Evolutionary conservation across 1,139 yeast genomes (phyloP).

Genomic region (Chernovozyma sophiae-reginae): DNA sequence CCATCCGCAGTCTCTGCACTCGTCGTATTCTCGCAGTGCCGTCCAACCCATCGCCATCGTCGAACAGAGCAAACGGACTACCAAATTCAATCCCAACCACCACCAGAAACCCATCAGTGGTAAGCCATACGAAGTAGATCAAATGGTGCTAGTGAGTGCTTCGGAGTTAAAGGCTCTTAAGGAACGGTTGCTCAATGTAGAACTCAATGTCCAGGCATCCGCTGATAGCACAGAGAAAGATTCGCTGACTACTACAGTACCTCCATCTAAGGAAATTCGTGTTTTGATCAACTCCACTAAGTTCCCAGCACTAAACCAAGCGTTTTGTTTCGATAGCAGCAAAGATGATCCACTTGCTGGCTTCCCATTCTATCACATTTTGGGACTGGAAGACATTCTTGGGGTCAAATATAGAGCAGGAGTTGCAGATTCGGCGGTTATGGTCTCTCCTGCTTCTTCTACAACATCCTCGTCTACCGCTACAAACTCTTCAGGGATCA

Average conservation of each 20-base stretch:
- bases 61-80: not conserved
- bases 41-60: not conserved
- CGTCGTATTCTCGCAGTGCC: not conserved
- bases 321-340: not conserved
- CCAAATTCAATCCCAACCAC: not conserved
- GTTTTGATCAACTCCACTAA: not conserved
- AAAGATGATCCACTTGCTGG: not conserved
- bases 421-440: not conserved
- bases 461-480: not conserved
- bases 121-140: not conserved
- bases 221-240: not conserved
- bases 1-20: slow-evolving; percentile 1
- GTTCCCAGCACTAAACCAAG: not conserved
- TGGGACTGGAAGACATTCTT: not conserved
- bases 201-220: not conserved
- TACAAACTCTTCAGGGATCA: not conserved
- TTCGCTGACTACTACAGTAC: not conserved
- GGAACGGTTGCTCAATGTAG: slow-evolving; percentile 1
- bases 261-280: not conserved
- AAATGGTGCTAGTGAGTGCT: slow-evolving; percentile 4
- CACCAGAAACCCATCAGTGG: not conserved
- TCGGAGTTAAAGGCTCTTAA: slow-evolving; percentile 1
- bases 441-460: not conserved
- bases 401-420: not conserved
- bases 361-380: not conserved